These are phyloP conservation scores for Aurantiochytrium sp. DNA, from an alignment of 108 stramenopile species.

Conservation along the genomic window DNA sequence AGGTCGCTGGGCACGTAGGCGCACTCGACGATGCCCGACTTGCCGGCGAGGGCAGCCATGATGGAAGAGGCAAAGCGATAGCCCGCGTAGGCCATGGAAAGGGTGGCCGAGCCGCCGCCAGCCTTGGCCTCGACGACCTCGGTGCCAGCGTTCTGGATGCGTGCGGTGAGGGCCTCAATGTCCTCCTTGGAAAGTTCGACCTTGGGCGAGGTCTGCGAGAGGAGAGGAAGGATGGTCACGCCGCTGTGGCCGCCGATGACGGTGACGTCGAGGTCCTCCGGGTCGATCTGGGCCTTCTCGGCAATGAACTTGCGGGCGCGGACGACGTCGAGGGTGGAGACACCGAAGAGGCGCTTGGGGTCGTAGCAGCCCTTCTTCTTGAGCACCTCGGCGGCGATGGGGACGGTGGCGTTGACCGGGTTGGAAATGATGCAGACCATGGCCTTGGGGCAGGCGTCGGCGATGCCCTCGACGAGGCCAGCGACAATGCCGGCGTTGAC, in stretches of 20 bases:
- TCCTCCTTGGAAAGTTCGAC: constrained; percentile 13
- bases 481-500: constrained; percentile 34
- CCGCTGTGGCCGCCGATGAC: constrained; percentile 33
- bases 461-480: constrained; percentile 20
- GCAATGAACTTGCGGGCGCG: constrained; percentile 21
- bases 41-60: constrained; percentile 2
- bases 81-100: constrained; percentile 36
- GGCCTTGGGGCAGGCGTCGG: constrained; percentile 32
- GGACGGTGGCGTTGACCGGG: constrained; percentile 36
- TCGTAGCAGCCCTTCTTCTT: constrained; percentile 33
- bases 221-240: constrained; percentile 30
- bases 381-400: constrained; percentile 31
- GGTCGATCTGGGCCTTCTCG: background rate
- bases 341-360: constrained; percentile 35
- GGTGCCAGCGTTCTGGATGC: constrained; percentile 30
- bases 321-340: constrained; percentile 31
- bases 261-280: background rate
- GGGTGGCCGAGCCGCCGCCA: constrained; percentile 35
- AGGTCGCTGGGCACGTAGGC: background rate
- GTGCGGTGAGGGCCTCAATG: constrained; percentile 2
- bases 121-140: constrained; percentile 38
- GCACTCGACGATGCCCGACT: constrained; percentile 21
- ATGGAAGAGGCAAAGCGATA: background rate
- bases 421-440: constrained; percentile 36
- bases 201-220: constrained; percentile 7